Evolutionary conservation across 345 rosid genomes (phyloP).

Genomic region (Eucalyptus urophylla): DNA sequence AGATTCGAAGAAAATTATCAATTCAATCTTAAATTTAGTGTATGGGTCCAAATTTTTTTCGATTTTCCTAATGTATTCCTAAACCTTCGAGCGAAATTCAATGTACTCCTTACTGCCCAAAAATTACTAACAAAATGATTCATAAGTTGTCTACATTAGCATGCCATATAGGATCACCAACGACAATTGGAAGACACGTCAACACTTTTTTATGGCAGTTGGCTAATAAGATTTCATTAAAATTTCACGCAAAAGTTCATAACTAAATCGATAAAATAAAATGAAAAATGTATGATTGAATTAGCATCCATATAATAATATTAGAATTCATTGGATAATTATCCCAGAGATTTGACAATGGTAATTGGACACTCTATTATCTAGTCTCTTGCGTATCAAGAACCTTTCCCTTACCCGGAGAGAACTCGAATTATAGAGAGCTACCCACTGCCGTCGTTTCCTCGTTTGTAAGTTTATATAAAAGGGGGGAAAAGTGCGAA

Average conservation of each 20-base stretch:
- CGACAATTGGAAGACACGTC: fast-evolving
- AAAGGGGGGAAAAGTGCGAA: too few relatives aligned
- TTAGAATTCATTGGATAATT: fast-evolving
- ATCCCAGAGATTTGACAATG: background rate
- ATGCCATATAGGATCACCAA: too few relatives aligned
- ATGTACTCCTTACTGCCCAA: too few relatives aligned
- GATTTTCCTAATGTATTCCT: too few relatives aligned
- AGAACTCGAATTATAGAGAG: background rate
- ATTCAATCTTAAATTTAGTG: too few relatives aligned
- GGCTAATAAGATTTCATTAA: fast-evolving
- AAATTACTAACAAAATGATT: too few relatives aligned
- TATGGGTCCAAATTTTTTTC: fast-evolving
- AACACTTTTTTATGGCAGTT: fast-evolving
- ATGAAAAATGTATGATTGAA: too few relatives aligned
- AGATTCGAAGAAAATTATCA: too few relatives aligned
- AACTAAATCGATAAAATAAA: background rate
- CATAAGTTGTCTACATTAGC: background rate
- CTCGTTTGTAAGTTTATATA: background rate
- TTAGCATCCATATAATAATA: fast-evolving
- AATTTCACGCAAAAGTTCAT: fast-evolving
- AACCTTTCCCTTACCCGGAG: background rate
- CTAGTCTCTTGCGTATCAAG: background rate
- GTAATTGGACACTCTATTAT: background rate
- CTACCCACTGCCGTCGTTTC: background rate
- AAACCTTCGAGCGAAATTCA: fast-evolving